Evolutionary conservation across 2,329 filamentous ascomycete species (phyloP).

Genomic region (Calonectria hongkongensis): DNA sequence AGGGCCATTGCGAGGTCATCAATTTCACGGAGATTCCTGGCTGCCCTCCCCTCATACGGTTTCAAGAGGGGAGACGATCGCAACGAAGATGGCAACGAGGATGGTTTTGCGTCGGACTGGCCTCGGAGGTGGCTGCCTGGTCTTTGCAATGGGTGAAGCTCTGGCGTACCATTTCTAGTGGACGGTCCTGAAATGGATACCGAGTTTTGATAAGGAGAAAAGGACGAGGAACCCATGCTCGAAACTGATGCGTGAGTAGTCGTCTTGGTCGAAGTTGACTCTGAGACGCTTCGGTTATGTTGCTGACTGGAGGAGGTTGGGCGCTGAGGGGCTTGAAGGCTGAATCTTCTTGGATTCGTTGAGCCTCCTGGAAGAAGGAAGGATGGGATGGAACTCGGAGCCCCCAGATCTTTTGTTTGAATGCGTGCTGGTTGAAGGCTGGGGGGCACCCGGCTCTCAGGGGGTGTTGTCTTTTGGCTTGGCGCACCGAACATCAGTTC

Average conservation of each 20-base stretch:
- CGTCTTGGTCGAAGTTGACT: not conserved
- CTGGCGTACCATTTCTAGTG: not conserved
- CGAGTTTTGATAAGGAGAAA: not conserved
- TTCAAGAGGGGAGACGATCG: slow-evolving; percentile 1
- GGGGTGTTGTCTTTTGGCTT: not conserved
- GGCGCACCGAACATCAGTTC: not conserved
- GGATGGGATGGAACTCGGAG: not conserved
- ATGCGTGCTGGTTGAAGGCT: not conserved
- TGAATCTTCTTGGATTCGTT: not conserved
- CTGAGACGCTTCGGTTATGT: not conserved
- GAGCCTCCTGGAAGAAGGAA: slow-evolving; percentile 3
- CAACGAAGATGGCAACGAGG: not conserved
- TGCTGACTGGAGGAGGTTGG: not conserved
- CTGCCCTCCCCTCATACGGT: not conserved
- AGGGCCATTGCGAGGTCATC: not conserved
- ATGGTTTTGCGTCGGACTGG: not conserved
- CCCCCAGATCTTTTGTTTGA: not conserved
- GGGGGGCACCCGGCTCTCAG: not conserved
- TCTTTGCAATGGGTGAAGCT: slow-evolving; percentile 5
- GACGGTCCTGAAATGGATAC: not conserved
- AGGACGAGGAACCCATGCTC: not conserved
- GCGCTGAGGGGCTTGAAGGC: not conserved
- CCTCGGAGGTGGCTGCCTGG: not conserved
- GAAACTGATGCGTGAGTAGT: not conserved
- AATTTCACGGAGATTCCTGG: not conserved